Conservation (phyloP, 169 alveolate species). For the Plasmodium fragile region DNA sequence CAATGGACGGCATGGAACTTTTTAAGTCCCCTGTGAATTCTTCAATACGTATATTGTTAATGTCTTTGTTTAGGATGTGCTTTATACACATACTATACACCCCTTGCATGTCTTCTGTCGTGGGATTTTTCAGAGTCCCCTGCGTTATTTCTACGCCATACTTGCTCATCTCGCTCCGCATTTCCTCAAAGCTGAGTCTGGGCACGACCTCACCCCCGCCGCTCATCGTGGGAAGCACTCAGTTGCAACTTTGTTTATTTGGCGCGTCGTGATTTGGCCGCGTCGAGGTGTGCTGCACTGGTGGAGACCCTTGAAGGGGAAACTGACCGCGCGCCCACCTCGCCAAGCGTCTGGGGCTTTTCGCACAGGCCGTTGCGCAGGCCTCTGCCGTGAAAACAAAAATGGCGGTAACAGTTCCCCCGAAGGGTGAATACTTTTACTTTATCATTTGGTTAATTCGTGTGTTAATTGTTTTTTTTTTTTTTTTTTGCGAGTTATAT, state of each 20-base stretch:
- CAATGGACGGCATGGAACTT: slow-evolving; percentile 72
- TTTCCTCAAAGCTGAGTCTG: slow-evolving; percentile 45
- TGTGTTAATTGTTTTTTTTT: not conserved
- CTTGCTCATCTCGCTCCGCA: slow-evolving; percentile 58
- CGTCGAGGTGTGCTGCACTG: not conserved
- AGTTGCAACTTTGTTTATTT: not conserved
- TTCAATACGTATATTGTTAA: slow-evolving; percentile 67
- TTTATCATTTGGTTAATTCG: not conserved
- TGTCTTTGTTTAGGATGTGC: slow-evolving; percentile 72
- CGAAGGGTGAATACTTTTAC: not conserved
- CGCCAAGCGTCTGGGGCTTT: not conserved
- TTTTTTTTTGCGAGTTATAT: slow-evolving; percentile 7
- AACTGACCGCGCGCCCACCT: not conserved
- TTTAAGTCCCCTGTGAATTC: slow-evolving; percentile 73
- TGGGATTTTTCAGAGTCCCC: slow-evolving; percentile 57
- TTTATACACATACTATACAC: slow-evolving; percentile 75
- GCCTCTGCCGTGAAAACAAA: not conserved
- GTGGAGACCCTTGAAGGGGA: not conserved
- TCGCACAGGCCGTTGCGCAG: not conserved
- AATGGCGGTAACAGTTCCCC: not conserved
- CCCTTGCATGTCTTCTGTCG: slow-evolving; percentile 74
- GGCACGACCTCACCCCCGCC: slow-evolving; percentile 33
- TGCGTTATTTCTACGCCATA: slow-evolving; percentile 71
- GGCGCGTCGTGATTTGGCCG: not conserved
- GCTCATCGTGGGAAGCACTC: slow-evolving; percentile 5